Evolutionary conservation across 257 asterid species (phyloP), one percentile per base, ranked within the genome.

Genomic region (Plantago ovata): DNA sequence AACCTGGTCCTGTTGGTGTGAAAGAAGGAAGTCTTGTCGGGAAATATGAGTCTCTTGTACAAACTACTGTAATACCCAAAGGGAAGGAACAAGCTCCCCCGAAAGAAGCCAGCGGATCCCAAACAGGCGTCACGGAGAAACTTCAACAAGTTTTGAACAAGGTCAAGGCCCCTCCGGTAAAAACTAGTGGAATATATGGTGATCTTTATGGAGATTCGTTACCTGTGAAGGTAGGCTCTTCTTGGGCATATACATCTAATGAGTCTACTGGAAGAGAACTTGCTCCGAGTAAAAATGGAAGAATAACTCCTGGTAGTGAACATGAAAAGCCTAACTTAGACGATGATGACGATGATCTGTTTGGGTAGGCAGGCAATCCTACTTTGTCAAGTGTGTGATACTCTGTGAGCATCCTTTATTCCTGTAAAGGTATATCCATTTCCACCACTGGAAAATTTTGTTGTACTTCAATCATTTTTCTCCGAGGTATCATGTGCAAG

Each of bases 21-120:
- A 88, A 82, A 80, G 98, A 88, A 85, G 98, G 98, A 72, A 92
- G 96, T 70, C 96, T 88, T 66, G 96, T 88, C 14, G 95, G 98
- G 63, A 92, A 88, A 72, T 92, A 92, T 49, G 98, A 92, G 72
- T 88, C 97, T 16, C 96, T 92, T 33, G 85, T 92, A 51, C 94
- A 92, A 73, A 64, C 61, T 53, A 92, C 95, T 0, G 84, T 92
- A 38, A 85, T 92, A 61, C 96, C 96, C 19, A 88, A 82, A 74
- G 95, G 98, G 64, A 85, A 77, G 72, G 95, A 74, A 70, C 81
- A 77, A 53, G 63, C 79, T 36, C 67, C 78, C 9, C 53, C 38
- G 49, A 85, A 78, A 61, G 93, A 77, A 75, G 69, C 65, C 3
- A 63, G 67, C 52, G 50, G 44, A 65, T 62, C 86, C 39, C 84